A percentile compares a stretch with the other conserved stretches of the same genome.
Conservation (phyloP, 768 basidiomycete genomes). For the Dentipellis fragilis region DNA sequence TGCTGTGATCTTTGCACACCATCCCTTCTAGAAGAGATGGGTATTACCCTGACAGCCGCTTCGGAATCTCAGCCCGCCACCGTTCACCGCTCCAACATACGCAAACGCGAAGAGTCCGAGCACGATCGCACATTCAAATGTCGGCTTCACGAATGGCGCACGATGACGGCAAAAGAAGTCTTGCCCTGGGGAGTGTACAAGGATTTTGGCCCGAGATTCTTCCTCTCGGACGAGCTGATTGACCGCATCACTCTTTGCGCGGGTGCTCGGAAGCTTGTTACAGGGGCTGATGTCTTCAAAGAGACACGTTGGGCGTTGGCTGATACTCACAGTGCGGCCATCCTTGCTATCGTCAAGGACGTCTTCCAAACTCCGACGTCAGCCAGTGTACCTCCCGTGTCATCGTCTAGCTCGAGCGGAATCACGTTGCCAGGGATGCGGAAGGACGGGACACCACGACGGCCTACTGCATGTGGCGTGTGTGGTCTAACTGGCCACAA, state of each 20-base stretch:
- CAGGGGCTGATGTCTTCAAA: background rate
- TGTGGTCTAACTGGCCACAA: background rate
- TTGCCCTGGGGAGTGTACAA: background rate
- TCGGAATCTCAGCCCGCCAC: background rate
- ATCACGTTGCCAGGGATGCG: background rate
- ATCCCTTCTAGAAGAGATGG: background rate
- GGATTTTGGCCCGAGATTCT: background rate
- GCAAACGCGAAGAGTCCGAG: background rate
- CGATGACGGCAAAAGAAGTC: background rate
- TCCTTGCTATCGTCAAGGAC: background rate
- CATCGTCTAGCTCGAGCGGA: background rate
- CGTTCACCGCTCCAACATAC: slow-evolving; percentile 5
- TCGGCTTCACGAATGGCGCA: slow-evolving; percentile 12
- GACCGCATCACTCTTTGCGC: background rate
- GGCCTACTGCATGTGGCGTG: background rate
- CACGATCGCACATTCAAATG: slow-evolving; percentile 3
- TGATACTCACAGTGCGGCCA: background rate
- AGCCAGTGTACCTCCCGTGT: background rate
- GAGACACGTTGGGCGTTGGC: background rate
- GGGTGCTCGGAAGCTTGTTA: background rate
- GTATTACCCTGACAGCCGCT: background rate
- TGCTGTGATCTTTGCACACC: slow-evolving; percentile 21
- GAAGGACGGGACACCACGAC: no score
- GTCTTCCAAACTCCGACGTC: background rate
- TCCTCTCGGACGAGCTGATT: background rate